Conservation (phyloP, 139 green algal species). For the Coccomyxa sp. region DNA sequence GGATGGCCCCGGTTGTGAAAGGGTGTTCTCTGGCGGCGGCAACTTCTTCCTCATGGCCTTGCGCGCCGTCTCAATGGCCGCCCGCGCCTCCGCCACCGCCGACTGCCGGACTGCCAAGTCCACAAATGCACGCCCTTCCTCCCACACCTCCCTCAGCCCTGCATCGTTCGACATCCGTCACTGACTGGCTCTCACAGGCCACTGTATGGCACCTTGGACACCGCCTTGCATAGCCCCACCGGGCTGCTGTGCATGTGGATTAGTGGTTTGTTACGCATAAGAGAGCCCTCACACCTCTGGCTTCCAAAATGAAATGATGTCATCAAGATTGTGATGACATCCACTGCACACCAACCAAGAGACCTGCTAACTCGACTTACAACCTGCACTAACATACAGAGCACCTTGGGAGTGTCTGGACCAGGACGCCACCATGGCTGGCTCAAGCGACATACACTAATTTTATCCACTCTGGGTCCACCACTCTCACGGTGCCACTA, state of each 20-base stretch:
- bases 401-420: no score
- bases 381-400: no score
- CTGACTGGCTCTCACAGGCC: no score
- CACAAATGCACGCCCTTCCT: conserved; percentile 70
- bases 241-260: no score
- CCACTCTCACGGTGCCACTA: no score
- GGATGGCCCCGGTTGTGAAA: not conserved
- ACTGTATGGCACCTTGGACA: not conserved
- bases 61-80: conserved; percentile 60
- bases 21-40: conserved; percentile 39
- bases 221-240: not conserved
- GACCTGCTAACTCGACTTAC: no score
- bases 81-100: conserved; percentile 39
- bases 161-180: not conserved
- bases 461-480: no score
- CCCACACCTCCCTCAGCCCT: conserved; percentile 62
- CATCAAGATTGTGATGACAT: not conserved
- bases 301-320: not conserved
- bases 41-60: conserved; percentile 60
- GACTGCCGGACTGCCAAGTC: conserved; percentile 38
- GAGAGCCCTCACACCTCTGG: not conserved
- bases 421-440: no score
- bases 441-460: no score
- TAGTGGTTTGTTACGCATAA: conserved; percentile 2
- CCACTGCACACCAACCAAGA: no score